Evolutionary conservation across 2,329 filamentous ascomycete species (phyloP).

Genomic region (Xylogone sp.): DNA sequence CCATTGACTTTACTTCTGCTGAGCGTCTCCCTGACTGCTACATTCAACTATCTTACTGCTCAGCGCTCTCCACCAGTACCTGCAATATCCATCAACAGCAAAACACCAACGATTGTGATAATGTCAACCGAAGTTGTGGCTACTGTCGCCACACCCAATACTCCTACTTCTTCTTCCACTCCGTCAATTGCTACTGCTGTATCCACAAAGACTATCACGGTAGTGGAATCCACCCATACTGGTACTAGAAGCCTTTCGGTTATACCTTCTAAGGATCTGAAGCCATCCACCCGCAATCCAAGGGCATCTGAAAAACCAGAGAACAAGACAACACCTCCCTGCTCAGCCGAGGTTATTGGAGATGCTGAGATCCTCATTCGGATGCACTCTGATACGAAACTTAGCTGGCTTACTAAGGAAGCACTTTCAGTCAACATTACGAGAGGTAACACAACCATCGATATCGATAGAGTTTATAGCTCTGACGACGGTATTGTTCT

Average conservation of each 20-base stretch:
- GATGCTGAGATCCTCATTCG: conserved; percentile 50
- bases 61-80: conserved; percentile 14
- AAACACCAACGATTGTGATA: conserved; percentile 20
- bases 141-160: conserved; percentile 10
- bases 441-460: conserved; percentile 42
- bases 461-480: conserved; percentile 38
- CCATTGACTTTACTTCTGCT: conserved; percentile 20
- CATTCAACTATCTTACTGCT: conserved; percentile 12
- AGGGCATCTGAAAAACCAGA: conserved; percentile 8
- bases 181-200: conserved; percentile 22
- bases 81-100: conserved; percentile 29
- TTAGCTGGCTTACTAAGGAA: conserved; percentile 51
- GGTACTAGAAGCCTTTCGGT: conserved; percentile 34
- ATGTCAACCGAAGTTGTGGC: conserved; percentile 19
- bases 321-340: conserved; percentile 32
- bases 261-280: conserved; percentile 35
- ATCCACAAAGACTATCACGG: conserved; percentile 26
- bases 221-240: conserved; percentile 29
- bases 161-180: conserved; percentile 17
- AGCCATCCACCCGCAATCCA: conserved; percentile 11
- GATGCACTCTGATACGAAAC: conserved; percentile 47
- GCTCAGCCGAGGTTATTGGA: conserved; percentile 41
- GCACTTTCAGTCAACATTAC: conserved; percentile 54
- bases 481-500: conserved; percentile 28
- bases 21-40: conserved; percentile 16